phyloP scores from a whole-genome alignment of 2,329 filamentous ascomycete species.

The Lachnellula willkommii region DNA sequence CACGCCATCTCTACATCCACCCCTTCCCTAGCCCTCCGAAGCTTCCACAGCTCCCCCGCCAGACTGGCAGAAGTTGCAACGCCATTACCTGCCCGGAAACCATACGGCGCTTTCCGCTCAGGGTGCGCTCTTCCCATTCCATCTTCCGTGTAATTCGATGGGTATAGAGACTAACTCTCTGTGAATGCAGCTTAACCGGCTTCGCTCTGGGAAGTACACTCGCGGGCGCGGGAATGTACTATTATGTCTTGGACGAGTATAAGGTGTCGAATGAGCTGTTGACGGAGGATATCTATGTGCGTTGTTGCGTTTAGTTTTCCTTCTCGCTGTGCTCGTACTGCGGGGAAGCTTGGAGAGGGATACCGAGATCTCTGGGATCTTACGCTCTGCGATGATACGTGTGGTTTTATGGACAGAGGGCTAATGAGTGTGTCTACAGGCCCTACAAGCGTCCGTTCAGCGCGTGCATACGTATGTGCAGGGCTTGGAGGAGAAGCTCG shows the following conservation, averaged over 20 bases:
- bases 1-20: conserved; percentile 21
- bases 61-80: conserved; percentile 34
- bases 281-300: conserved; percentile 92
- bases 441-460: conserved; percentile 81
- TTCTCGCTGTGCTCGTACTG: neutral
- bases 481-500: conserved; percentile 74
- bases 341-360: conserved; percentile 5
- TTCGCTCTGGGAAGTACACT: conserved; percentile 82
- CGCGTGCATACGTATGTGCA: conserved; percentile 79
- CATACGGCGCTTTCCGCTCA: conserved; percentile 66
- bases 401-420: neutral
- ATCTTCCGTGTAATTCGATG: neutral
- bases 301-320: conserved; percentile 39
- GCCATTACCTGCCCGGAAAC: conserved; percentile 53
- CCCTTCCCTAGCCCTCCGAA: conserved; percentile 22
- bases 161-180: conserved; percentile 1
- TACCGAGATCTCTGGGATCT: neutral
- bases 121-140: conserved; percentile 48
- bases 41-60: conserved; percentile 35
- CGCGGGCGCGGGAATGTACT: conserved; percentile 78
- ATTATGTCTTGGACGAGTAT: conserved; percentile 91
- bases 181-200: conserved; percentile 67
- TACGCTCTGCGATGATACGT: neutral
- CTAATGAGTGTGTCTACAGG: conserved; percentile 44
- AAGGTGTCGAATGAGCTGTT: conserved; percentile 88